Evolutionary conservation across 73 alveolate species (phyloP), one percentile per base, ranked within the genome.

Genomic region (Paramecium tetraurelia): DNA sequence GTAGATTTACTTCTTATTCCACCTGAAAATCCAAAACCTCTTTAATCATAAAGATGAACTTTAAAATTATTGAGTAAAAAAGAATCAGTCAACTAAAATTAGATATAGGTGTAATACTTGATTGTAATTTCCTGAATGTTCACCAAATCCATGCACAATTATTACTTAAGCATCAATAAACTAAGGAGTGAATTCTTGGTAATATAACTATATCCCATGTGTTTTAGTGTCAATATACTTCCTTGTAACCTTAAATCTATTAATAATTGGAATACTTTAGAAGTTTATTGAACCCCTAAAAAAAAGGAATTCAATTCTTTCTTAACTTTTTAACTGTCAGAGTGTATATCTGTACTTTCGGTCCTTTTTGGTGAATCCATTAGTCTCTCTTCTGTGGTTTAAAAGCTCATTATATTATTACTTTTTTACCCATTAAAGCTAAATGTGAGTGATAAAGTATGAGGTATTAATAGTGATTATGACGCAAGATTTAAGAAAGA

Each of bases 11-110:
- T 72, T 80, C 90, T 41, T 0, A 33, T 20, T 22, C 90, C 90
- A 44, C 90, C 90, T 48, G 90, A 80, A 41, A 40, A 80, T 0
- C 90, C 90, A 48, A 80, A 80, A 18, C 90, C 90, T 80, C 90
- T 80, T 48, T 80, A 21, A 80, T 80, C 90, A 80, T 80, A 80
- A 43, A 80, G 90, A 43, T 27, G 43, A 8, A 48, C 90, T 80
- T 80, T 80, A 24, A 44, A 80, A 24, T 80, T 46, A 48, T 80
- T 40, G 11, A 40, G 43, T 22, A 80, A 33, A 44, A 80, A 80
- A 24, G 43, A 41, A 31, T 80, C 90, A 11, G 90, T 41, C 46
- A 80, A n/a, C 90, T 80, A 7, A 20, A 31, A 24, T 5, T 44
- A 80, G 16, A 12, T 38, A 20, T 22, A 3, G 0, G 4, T 53